phyloP scores from a whole-genome alignment of 169 alveolate genomes.

The Amoebophrya sp. region DNA sequence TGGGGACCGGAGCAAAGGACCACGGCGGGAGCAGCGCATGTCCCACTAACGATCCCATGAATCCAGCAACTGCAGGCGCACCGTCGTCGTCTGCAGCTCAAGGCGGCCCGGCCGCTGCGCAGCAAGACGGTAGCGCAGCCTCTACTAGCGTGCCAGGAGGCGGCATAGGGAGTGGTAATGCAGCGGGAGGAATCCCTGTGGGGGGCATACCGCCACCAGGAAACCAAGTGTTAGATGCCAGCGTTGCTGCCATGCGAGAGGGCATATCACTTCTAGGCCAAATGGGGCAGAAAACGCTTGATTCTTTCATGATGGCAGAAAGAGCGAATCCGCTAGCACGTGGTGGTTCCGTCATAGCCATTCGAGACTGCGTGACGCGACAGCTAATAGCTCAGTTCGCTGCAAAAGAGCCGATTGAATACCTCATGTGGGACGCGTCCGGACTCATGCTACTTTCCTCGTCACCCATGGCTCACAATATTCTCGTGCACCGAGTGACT shows the following conservation, averaged over 20 bases:
- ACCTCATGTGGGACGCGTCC: background rate
- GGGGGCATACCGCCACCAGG: no score
- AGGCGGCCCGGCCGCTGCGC: no score
- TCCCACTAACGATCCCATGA: no score
- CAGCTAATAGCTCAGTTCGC: background rate
- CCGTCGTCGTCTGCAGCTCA: no score
- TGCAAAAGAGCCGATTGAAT: background rate
- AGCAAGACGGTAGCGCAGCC: no score
- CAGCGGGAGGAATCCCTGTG: no score
- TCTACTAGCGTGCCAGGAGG: no score
- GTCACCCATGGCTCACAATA: background rate
- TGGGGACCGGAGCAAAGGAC: background rate
- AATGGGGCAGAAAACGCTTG: background rate
- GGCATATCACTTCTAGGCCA: background rate
- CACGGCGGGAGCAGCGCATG: no score
- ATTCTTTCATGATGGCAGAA: background rate
- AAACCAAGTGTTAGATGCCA: background rate
- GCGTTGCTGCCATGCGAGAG: background rate
- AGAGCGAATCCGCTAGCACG: background rate
- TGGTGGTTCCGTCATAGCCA: background rate
- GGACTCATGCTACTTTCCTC: background rate
- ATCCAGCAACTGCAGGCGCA: no score
- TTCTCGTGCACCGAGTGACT: background rate
- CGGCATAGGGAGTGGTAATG: no score
- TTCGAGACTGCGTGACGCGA: background rate